Conservation (phyloP, 306 rosid species). For the Alnus rubra region DNA sequence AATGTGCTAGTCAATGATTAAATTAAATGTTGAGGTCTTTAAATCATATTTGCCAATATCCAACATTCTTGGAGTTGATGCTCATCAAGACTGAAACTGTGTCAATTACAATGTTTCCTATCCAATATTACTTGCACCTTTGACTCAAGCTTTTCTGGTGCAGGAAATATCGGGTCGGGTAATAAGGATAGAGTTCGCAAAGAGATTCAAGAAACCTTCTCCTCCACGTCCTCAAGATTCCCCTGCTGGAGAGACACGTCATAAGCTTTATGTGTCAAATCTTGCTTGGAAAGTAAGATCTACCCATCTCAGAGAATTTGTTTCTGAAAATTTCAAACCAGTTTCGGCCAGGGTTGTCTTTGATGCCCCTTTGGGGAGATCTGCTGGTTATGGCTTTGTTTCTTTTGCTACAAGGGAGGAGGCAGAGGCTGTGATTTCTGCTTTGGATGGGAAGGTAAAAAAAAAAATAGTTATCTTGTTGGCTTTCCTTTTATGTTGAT, state of each 20-base stretch:
- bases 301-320: slow-evolving; percentile 64
- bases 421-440: slow-evolving; percentile 72
- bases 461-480: slow-evolving; percentile 14
- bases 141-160: slow-evolving; percentile 31
- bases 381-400: slow-evolving; percentile 84
- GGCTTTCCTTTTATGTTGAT: slow-evolving; percentile 2
- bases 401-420: slow-evolving; percentile 75
- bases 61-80: neutral
- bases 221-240: slow-evolving; percentile 51
- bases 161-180: slow-evolving; percentile 75
- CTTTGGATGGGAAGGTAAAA: slow-evolving; percentile 78
- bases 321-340: slow-evolving; percentile 71
- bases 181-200: slow-evolving; percentile 69
- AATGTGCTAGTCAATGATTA: neutral
- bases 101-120: slow-evolving; percentile 1
- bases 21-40: neutral
- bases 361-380: slow-evolving; percentile 58
- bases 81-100: neutral
- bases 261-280: slow-evolving; percentile 71
- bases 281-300: slow-evolving; percentile 85
- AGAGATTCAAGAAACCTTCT: slow-evolving; percentile 71
- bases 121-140: slow-evolving; percentile 21
- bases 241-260: slow-evolving; percentile 50
- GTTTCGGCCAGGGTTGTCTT: slow-evolving; percentile 83
- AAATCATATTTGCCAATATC: neutral